phyloP scores from a whole-genome alignment of 331 rosid species.

The Rosa hybrid region DNA sequence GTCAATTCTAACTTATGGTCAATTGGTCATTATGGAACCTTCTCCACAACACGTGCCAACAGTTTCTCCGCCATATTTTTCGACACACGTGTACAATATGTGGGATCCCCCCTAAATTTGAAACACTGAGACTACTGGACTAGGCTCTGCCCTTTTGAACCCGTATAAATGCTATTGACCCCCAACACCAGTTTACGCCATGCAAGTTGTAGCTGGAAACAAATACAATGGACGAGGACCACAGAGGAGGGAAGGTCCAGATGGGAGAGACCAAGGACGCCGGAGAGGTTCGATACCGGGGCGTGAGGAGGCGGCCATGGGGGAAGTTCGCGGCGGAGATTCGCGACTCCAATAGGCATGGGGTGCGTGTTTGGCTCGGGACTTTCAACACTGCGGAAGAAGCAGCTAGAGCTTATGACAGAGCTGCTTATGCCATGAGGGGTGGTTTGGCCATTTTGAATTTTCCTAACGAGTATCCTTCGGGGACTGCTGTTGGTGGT shows the following conservation, averaged over 20 bases:
- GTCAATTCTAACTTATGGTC: not conserved
- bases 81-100: constrained; percentile 27
- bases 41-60: constrained; percentile 37
- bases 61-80: not conserved
- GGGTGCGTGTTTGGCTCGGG: constrained; percentile 78
- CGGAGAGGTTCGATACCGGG: constrained; percentile 60
- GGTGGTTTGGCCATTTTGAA: constrained; percentile 83
- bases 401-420: constrained; percentile 91
- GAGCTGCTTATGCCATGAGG: constrained; percentile 87
- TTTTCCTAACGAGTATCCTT: constrained; percentile 68
- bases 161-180: constrained; percentile 27
- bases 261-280: constrained; percentile 30
- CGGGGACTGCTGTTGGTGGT: constrained; percentile 11
- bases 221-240: constrained; percentile 9
- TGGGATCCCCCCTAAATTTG: not conserved
- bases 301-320: constrained; percentile 87
- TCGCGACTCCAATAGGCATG: constrained; percentile 73
- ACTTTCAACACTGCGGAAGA: constrained; percentile 91
- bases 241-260: constrained; percentile 21
- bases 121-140: not conserved
- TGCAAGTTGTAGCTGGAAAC: constrained; percentile 35
- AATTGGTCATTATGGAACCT: constrained; percentile 23
- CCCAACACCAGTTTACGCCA: constrained; percentile 31
- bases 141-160: not conserved
- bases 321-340: constrained; percentile 98